A percentile compares a stretch with the other conserved stretches of the same genome.
These are phyloP conservation scores for Symbiodinium pilosum DNA, from an alignment of 73 alveolate species.

Conservation along the genomic window DNA sequence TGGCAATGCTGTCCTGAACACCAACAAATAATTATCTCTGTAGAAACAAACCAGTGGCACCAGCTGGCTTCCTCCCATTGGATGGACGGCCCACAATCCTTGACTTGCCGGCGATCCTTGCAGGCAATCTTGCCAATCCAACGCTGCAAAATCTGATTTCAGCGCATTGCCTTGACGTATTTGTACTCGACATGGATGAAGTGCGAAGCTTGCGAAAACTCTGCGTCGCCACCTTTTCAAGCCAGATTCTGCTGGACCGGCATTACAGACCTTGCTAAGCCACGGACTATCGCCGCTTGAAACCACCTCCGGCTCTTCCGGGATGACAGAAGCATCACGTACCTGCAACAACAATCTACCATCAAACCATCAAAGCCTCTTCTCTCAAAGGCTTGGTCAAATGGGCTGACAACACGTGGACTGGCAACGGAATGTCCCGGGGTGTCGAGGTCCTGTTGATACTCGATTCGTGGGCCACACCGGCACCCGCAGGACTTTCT, in stretches of 20 bases:
- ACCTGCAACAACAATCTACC: not conserved
- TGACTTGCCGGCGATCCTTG: conserved; percentile 78
- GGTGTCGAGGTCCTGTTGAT: conserved; percentile 64
- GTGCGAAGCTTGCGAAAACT: conserved; percentile 9
- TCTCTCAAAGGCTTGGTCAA: not conserved
- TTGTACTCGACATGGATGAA: conserved; percentile 77
- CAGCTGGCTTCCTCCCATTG: conserved; percentile 76
- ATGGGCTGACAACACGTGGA: conserved; percentile 18
- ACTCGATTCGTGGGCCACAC: not conserved
- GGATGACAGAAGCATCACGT: conserved; percentile 64
- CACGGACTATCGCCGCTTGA: conserved; percentile 69
- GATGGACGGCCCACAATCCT: conserved; percentile 79
- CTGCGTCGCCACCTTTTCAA: conserved; percentile 18
- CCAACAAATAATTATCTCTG: not conserved
- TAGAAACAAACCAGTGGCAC: not conserved
- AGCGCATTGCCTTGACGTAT: conserved; percentile 32
- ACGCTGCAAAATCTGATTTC: not conserved
- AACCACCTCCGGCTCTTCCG: conserved; percentile 78
- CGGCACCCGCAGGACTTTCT: not conserved
- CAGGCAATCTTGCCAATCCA: not conserved
- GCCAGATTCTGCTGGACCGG: not conserved
- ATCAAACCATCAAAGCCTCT: not conserved
- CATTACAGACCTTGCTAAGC: not conserved
- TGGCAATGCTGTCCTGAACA: conserved; percentile 54
- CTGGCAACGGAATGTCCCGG: conserved; percentile 56